A percentile compares a stretch with the other conserved stretches of the same genome.
These are phyloP conservation scores for Spathaspora passalidarum DNA, from an alignment of 805 yeast species.

Conservation along the genomic window DNA sequence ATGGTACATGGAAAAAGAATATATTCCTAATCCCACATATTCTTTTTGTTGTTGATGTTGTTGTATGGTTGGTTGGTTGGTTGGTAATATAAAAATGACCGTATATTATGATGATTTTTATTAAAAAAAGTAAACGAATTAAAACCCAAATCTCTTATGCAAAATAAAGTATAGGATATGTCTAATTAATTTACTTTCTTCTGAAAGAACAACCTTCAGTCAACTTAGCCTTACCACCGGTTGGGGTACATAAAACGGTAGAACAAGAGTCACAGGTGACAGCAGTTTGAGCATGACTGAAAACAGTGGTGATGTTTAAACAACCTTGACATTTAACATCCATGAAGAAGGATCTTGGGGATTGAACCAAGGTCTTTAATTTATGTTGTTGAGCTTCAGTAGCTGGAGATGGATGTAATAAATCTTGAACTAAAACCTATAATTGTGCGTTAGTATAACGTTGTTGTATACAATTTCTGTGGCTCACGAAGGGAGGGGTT, in stretches of 20 bases:
- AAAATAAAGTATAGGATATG: neutral
- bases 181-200: slow-evolving; percentile 69
- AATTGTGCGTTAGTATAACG: neutral
- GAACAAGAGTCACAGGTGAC: slow-evolving; percentile 99
- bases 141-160: neutral
- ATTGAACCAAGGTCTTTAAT: slow-evolving; percentile 93
- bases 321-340: slow-evolving; percentile 99
- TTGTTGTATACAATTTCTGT: neutral
- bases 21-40: neutral
- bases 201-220: slow-evolving; percentile 99
- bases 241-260: slow-evolving; percentile 96
- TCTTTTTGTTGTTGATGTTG: neutral
- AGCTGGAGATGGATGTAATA: slow-evolving; percentile 96
- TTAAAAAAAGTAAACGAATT: slow-evolving; percentile 1
- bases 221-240: slow-evolving; percentile 99
- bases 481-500: neutral
- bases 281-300: slow-evolving; percentile 99
- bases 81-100: neutral
- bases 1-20: slow-evolving; percentile 3
- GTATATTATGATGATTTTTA: slow-evolving; percentile 3
- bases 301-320: slow-evolving; percentile 97
- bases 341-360: slow-evolving; percentile 99
- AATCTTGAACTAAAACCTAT: slow-evolving; percentile 97
- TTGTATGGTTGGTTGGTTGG: neutral
- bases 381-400: slow-evolving; percentile 97